Conservation (phyloP, 2,329 filamentous ascomycete genomes). For the Leptographium procerum region DNA sequence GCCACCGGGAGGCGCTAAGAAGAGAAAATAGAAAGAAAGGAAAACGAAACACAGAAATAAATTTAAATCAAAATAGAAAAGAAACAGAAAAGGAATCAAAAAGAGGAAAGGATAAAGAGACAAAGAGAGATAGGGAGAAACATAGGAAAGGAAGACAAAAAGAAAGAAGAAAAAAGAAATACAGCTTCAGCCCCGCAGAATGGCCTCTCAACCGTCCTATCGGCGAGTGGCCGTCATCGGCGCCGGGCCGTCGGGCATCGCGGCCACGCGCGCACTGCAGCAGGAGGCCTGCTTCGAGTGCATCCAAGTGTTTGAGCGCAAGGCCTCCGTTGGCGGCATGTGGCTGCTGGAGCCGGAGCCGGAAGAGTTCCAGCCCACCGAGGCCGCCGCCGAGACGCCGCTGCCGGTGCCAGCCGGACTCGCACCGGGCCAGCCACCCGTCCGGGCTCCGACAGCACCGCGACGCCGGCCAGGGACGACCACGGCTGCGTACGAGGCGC, state of each 20-base stretch:
- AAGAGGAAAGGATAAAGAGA: not conserved
- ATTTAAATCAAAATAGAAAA: not conserved
- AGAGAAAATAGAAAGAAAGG: not conserved
- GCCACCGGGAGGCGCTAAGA: not conserved
- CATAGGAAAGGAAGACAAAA: not conserved
- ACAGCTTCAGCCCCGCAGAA: not conserved
- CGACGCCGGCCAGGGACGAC: not conserved
- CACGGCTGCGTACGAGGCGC: constrained; percentile 1
- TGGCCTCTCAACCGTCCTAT: not conserved
- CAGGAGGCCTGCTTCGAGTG: constrained; percentile 3
- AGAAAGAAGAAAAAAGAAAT: not conserved
- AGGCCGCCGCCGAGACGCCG: not conserved
- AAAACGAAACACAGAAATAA: too few relatives aligned
- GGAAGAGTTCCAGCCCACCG: not conserved
- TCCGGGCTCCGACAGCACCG: not conserved
- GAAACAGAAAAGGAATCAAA: not conserved
- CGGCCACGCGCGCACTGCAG: constrained; percentile 1
- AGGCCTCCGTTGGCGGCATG: not conserved
- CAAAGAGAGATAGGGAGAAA: not conserved
- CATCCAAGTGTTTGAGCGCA: constrained; percentile 5
- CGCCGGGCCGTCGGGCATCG: constrained; percentile 6
- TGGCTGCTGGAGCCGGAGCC: constrained; percentile 3
- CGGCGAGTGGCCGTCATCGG: constrained; percentile 7
- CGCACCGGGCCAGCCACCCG: not conserved
- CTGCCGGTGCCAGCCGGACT: not conserved